Evolutionary conservation across 805 yeast genomes (phyloP).

Genomic region (Suhomyces kilbournensis): DNA sequence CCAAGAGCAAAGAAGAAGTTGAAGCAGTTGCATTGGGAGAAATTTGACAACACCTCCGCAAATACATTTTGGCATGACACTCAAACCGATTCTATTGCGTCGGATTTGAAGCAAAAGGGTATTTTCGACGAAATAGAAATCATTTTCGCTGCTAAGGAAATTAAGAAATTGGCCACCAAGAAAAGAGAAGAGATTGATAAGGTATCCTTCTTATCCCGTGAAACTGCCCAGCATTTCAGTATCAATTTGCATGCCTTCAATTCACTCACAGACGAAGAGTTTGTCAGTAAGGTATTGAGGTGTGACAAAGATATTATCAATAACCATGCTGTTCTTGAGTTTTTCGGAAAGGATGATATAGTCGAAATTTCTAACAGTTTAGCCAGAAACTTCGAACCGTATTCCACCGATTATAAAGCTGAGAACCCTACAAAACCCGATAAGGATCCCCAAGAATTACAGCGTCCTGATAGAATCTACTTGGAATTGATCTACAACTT

Average conservation of each 20-base stretch:
- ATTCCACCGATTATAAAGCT: constrained; percentile 48
- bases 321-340: constrained; percentile 62
- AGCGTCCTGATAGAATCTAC: constrained; percentile 68
- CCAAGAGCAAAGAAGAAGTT: constrained; percentile 60
- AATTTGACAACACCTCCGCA: constrained; percentile 48
- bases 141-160: constrained; percentile 57
- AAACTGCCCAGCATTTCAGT: constrained; percentile 75
- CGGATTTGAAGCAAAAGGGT: constrained; percentile 55
- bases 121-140: constrained; percentile 62
- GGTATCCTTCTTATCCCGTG: constrained; percentile 61
- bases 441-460: constrained; percentile 55
- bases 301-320: constrained; percentile 57
- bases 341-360: constrained; percentile 65
- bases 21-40: constrained; percentile 84
- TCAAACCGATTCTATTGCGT: constrained; percentile 43
- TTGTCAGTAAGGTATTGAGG: constrained; percentile 51
- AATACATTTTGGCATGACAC: constrained; percentile 62
- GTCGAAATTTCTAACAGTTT: constrained; percentile 55
- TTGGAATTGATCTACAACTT: constrained; percentile 66
- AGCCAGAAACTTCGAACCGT: constrained; percentile 60
- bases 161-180: constrained; percentile 41
- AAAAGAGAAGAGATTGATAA: constrained; percentile 45
- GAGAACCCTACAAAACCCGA: constrained; percentile 39
- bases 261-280: constrained; percentile 48
- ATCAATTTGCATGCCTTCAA: constrained; percentile 70